Base-by-base conservation (phyloP, 768 basidiomycete genomes). In the Obba rivulosa region DNA sequence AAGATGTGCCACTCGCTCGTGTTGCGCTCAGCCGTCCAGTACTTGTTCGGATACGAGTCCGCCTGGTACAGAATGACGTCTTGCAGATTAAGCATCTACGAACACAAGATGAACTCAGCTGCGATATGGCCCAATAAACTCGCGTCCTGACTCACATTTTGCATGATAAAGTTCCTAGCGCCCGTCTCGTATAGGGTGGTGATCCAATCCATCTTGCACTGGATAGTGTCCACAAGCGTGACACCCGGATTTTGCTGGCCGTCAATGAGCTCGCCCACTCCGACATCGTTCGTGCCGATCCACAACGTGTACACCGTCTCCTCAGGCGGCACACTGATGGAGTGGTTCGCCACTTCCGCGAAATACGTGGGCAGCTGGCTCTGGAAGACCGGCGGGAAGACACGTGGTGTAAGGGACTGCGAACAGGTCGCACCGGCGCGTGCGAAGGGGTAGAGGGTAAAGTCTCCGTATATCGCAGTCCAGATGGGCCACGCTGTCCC, bases 141-240 rank as follows among this genome's bases (percentile, higher is more conserved):
- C 1, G 13, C 8, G 17, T 37, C 18, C 8, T 9, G 43, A 57
- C 78, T 63, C 51, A 82, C 83, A 54, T 83, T 85, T 53, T 83
- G 80, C 68, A 85, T 80, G 43, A 85, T 61, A 57, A 85, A 83
- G 56, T 85, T 82, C 39, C 82, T 69, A 3, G 80, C 83, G 4
- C 84, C 83, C 42, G 63, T 71, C 10, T 72, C 58, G 56, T 84
- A 82, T 34, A 85, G 57, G 1, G 66, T 66, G 51, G 71, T 76
- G 23, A 85, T 69, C 75, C 79, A 83, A 41, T 80, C 74, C 3
- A 85, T 65, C 59, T 77, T 78, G 56, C 84, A 85, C 16, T 58
- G 58, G 17, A 76, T 71, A 0, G 80, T 79, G 41, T 83, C 70
- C 8, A 83, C 80, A 45, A 85, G 60, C 1, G 78, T 81, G 14